Evolutionary conservation across 2,329 filamentous ascomycete species (phyloP), one percentile per base, ranked within the genome.

Genomic region (Mycosphaerella sp.): DNA sequence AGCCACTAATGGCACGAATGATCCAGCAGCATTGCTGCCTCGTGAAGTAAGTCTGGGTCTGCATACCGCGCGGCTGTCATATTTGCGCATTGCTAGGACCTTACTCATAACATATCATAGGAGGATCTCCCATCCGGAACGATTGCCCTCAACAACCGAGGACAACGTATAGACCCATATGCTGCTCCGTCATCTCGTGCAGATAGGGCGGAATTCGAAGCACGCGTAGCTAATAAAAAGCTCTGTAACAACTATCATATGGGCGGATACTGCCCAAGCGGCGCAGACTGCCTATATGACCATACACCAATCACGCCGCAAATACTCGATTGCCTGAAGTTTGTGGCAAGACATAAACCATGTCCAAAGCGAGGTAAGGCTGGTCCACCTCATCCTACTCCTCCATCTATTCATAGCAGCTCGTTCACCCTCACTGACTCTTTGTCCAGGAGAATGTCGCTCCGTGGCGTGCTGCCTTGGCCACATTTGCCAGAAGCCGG

Each of bases 191-290:
- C 75, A 0, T 61, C 70, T 0, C 34, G 58, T 11, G 67, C 72
- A 12, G 72, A 73, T 29, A 70, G 71, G 61, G 62, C 68, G 1
- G 58, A 59, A 7, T 80, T 76, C 61, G 69, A 70, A 17, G 62
- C 65, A 9, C 70, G 71, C 10, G 67, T 68, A 29, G 66, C 65
- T 11, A 60, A 66, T 2, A 65, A 68, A 14, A 79, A 78, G 59
- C 70, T 76, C 0, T 80, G 78, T 64, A 80, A 80, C 60, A 72
- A 70, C 29, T 72, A 72, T 54, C 74, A 79, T 53, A 67, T 80
- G 0, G 54, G 47, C 39, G 64, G 61, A 3, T 43, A 59, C 36
- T 69, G 67, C 47, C 43, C 52, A 12, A 56, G 61, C 6, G 69
- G 69, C 0, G 67, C 69, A 2, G 56, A 65, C 12, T 79, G 77